Evolutionary conservation across 371 early-diverging fungal genomes (phyloP).

Genomic region (Choanephora cucurbitarum): DNA sequence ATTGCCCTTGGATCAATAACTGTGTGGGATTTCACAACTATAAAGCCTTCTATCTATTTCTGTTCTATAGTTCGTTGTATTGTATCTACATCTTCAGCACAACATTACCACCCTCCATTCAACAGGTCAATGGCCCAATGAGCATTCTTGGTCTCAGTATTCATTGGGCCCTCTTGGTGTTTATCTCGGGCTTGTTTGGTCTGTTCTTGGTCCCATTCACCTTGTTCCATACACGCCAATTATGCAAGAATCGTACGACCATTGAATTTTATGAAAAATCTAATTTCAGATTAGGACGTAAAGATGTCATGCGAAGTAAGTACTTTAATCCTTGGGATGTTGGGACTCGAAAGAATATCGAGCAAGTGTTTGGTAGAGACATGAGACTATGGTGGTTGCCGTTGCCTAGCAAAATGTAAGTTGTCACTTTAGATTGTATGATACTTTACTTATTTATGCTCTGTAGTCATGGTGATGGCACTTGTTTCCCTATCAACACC

Average conservation of each 20-base stretch:
- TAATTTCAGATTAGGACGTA: conserved; percentile 42
- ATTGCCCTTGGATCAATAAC: conserved; percentile 71
- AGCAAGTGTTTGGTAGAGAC: conserved; percentile 58
- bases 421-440: too few species aligned
- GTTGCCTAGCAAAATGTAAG: conserved; percentile 35
- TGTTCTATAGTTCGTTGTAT: conserved; percentile 55
- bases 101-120: conserved; percentile 34
- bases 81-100: conserved; percentile 54
- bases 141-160: conserved; percentile 40
- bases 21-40: conserved; percentile 74
- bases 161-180: conserved; percentile 47
- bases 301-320: conserved; percentile 44
- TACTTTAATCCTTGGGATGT: conserved; percentile 68
- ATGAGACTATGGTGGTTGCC: conserved; percentile 51
- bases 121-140: conserved; percentile 37
- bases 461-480: conserved; percentile 42
- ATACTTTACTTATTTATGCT: not conserved
- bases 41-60: conserved; percentile 69
- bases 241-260: conserved; percentile 65
- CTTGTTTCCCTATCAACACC: conserved; percentile 42
- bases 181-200: conserved; percentile 63
- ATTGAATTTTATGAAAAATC: conserved; percentile 67
- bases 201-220: conserved; percentile 59
- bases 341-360: conserved; percentile 54
- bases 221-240: conserved; percentile 54